Evolutionary conservation across 331 rosid species (phyloP).

Genomic region (Rhamnella rubrinervis): DNA sequence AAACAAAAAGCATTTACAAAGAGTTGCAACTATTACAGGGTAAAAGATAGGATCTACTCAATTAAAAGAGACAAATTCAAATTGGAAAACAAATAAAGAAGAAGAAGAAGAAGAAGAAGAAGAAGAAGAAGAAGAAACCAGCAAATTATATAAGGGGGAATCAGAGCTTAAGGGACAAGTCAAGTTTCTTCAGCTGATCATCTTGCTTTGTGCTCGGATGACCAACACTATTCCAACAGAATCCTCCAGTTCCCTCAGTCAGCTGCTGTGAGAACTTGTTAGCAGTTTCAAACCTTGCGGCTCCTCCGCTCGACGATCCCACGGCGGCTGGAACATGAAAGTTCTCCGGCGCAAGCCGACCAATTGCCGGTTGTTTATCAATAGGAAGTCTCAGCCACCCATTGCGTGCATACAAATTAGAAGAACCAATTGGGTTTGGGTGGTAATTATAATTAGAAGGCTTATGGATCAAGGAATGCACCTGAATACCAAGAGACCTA

Average conservation of each 20-base stretch:
- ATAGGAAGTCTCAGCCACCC: conserved; percentile 46
- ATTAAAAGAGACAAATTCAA: not conserved
- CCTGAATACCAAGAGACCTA: conserved; percentile 70
- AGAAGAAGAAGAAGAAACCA: too few species aligned
- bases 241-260: conserved; percentile 47
- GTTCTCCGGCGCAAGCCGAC: conserved; percentile 29
- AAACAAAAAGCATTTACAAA: conserved; percentile 35
- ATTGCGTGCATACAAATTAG: conserved; percentile 30
- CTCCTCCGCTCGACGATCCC: conserved; percentile 36
- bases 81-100: not conserved
- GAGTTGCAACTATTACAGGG: conserved; percentile 22
- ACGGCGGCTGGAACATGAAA: conserved; percentile 30
- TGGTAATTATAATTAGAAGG: conserved; percentile 36
- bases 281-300: conserved; percentile 42
- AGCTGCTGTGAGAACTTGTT: conserved; percentile 35
- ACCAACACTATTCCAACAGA: conserved; percentile 47
- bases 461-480: conserved; percentile 71
- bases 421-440: conserved; percentile 25
- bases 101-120: conserved; percentile 3
- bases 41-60: conserved; percentile 11
- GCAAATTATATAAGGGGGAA: conserved; percentile 15
- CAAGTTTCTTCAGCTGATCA: conserved; percentile 66
- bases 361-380: conserved; percentile 56
- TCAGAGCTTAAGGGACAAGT: conserved; percentile 92
- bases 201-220: conserved; percentile 64